These are phyloP conservation scores for Candida frijolesensis DNA, from an alignment of 1,139 yeast genomes.

Conservation along the genomic window DNA sequence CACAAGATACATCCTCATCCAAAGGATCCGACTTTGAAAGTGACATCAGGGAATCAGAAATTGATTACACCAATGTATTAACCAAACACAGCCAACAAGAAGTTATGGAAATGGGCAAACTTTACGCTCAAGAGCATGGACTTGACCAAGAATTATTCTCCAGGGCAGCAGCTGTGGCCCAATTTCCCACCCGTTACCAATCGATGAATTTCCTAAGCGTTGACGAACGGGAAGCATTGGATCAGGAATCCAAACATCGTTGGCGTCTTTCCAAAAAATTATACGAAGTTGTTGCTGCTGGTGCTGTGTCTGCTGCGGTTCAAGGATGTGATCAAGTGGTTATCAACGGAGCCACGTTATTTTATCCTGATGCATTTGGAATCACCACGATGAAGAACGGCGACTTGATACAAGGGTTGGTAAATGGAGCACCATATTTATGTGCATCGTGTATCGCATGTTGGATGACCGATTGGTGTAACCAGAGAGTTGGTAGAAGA, in stretches of 20 bases:
- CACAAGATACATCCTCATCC: no score
- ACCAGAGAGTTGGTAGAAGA: conserved; percentile 66
- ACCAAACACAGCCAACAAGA: conserved; percentile 64
- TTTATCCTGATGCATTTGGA: conserved; percentile 61
- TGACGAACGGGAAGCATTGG: conserved; percentile 59
- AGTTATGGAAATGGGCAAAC: conserved; percentile 70
- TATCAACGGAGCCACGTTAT: conserved; percentile 78
- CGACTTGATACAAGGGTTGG: conserved; percentile 72
- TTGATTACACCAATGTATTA: conserved; percentile 58
- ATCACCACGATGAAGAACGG: conserved; percentile 49
- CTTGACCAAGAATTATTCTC: conserved; percentile 69
- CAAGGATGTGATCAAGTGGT: conserved; percentile 95
- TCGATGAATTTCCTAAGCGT: conserved; percentile 58
- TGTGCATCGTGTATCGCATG: conserved; percentile 72
- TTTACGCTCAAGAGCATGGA: conserved; percentile 62
- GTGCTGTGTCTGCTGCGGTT: conserved; percentile 88
- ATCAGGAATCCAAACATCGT: conserved; percentile 59
- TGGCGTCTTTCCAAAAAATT: conserved; percentile 68
- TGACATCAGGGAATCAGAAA: conserved; percentile 25
- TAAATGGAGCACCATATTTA: conserved; percentile 81
- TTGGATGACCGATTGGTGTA: conserved; percentile 72
- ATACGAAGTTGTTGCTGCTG: conserved; percentile 65
- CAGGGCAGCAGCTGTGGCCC: conserved; percentile 75
- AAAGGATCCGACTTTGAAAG: no score
- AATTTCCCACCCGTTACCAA: conserved; percentile 61